phyloP scores from a whole-genome alignment of 1,284 basidiomycete genomes.

The Clitocybe nebularis region DNA sequence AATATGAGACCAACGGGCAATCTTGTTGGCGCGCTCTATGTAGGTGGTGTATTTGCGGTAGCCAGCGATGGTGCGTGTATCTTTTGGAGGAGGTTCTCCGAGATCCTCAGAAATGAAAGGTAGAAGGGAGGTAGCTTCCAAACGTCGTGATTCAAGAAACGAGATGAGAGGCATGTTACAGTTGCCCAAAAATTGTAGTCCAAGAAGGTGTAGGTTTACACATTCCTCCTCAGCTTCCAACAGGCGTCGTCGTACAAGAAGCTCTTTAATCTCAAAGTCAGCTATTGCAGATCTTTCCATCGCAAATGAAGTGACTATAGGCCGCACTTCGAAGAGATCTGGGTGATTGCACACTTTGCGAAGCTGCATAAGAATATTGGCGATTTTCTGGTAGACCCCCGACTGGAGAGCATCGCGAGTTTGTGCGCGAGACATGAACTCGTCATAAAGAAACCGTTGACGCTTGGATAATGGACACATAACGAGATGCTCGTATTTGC shows the following conservation, averaged over 20 bases:
- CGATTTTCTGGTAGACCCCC: slow-evolving; percentile 87
- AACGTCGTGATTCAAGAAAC: slow-evolving; percentile 46
- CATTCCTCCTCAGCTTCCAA: slow-evolving; percentile 43
- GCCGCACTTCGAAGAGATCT: slow-evolving; percentile 92
- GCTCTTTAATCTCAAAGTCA: slow-evolving; percentile 86
- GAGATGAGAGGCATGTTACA: slow-evolving; percentile 51
- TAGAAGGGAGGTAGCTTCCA: slow-evolving; percentile 74
- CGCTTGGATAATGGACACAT: slow-evolving; percentile 92
- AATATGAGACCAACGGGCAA: slow-evolving; percentile 68
- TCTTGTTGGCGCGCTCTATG: slow-evolving; percentile 47
- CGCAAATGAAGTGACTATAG: slow-evolving; percentile 89
- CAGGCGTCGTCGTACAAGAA: slow-evolving; percentile 76
- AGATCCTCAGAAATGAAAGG: slow-evolving; percentile 54
- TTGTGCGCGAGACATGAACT: slow-evolving; percentile 93
- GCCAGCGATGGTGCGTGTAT: slow-evolving; percentile 73
- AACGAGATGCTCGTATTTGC: slow-evolving; percentile 93
- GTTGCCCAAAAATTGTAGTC: slow-evolving; percentile 58
- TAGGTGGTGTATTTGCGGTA: slow-evolving; percentile 62
- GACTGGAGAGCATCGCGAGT: slow-evolving; percentile 85
- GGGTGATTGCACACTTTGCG: slow-evolving; percentile 96
- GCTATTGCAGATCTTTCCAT: slow-evolving; percentile 79
- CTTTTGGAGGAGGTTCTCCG: slow-evolving; percentile 61
- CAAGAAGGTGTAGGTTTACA: slow-evolving; percentile 64
- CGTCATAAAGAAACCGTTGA: slow-evolving; percentile 96
- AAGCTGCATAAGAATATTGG: slow-evolving; percentile 96